Percentiles rank a stretch among this genome's conserved stretches.
phyloP scores from a whole-genome alignment of 2,329 filamentous ascomycete genomes.

The Phaeosphaeriaceae sp. region DNA sequence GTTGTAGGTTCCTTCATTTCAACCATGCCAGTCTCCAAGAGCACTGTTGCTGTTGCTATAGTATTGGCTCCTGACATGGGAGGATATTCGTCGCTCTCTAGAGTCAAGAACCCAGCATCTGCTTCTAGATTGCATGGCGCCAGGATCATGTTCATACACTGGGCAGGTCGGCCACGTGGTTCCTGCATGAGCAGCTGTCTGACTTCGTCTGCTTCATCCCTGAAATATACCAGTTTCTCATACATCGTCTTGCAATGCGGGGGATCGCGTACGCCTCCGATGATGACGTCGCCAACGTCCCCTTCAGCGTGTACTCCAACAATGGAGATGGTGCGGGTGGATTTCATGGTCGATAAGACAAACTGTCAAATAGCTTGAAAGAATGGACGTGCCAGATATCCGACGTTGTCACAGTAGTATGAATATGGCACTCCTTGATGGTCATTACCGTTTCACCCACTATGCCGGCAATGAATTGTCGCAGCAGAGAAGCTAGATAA shows the following conservation, averaged over 20 bases:
- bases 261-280: neutral
- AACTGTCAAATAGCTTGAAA: neutral
- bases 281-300: neutral
- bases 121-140: neutral
- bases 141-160: neutral
- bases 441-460: neutral
- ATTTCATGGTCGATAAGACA: neutral
- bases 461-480: neutral
- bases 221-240: neutral
- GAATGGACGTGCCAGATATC: neutral
- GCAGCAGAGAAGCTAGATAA: neutral
- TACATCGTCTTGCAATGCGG: neutral
- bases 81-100: constrained; percentile 57
- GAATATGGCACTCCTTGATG: neutral
- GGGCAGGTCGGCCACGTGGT: neutral
- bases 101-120: constrained; percentile 17
- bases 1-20: constrained; percentile 56
- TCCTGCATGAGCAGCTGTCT: neutral
- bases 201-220: neutral
- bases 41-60: constrained; percentile 54
- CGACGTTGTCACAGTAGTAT: neutral
- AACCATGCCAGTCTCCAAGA: constrained; percentile 58
- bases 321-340: neutral
- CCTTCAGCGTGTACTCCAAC: neutral
- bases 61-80: constrained; percentile 57